phyloP scores from a whole-genome alignment of 169 alveolate species.

The Plasmodium ovale region DNA sequence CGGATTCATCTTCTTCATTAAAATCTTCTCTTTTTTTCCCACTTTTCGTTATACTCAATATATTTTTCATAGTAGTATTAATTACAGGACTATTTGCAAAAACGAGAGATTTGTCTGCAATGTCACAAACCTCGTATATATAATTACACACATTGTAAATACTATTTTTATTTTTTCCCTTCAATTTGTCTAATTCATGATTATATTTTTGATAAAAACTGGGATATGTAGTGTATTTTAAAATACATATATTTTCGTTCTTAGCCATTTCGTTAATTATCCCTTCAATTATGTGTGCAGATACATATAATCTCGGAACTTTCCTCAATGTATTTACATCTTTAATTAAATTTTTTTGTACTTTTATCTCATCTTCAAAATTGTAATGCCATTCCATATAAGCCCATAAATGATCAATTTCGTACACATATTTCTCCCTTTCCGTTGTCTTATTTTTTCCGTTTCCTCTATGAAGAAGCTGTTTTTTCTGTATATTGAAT shows the following conservation, averaged over 20 bases:
- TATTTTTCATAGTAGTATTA: constrained; percentile 64
- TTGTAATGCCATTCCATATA: constrained; percentile 74
- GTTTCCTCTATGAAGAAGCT: constrained; percentile 27
- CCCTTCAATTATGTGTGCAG: constrained; percentile 77
- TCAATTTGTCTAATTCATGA: constrained; percentile 30
- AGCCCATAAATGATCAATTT: constrained; percentile 75
- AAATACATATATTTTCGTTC: constrained; percentile 64
- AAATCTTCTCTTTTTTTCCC: constrained; percentile 75
- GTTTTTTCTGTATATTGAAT: constrained; percentile 55
- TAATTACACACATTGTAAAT: constrained; percentile 61
- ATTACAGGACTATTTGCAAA: constrained; percentile 72
- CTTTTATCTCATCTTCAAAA: constrained; percentile 69
- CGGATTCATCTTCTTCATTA: constrained; percentile 61
- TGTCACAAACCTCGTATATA: constrained; percentile 74
- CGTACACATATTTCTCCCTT: constrained; percentile 64
- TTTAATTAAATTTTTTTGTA: constrained; percentile 42
- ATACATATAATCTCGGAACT: constrained; percentile 56
- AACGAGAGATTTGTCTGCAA: constrained; percentile 67
- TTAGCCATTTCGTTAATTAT: constrained; percentile 56
- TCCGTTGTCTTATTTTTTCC: neutral
- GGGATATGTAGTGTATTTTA: constrained; percentile 55
- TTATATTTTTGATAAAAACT: constrained; percentile 58
- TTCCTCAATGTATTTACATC: constrained; percentile 41
- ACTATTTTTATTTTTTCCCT: constrained; percentile 8
- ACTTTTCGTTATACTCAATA: constrained; percentile 74